A percentile compares a stretch with the other conserved stretches of the same genome.
phyloP scores from a whole-genome alignment of 345 rosid species.

The Citrus medica region DNA sequence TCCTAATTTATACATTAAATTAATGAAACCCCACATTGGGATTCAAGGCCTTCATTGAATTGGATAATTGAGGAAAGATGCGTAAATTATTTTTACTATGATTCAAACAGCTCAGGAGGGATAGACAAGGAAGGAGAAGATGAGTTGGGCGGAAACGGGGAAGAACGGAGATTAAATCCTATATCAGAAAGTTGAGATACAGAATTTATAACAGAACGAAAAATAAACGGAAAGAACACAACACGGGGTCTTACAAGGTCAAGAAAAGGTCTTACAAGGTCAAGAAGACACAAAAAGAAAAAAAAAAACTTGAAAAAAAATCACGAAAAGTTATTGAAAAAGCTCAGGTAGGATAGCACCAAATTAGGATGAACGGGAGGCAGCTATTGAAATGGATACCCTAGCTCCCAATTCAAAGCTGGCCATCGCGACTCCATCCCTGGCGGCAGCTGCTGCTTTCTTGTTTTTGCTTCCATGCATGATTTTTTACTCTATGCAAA shows the following conservation, averaged over 20 bases:
- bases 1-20: not conserved
- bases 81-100: not conserved
- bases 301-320: not conserved
- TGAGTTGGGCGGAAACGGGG: conserved; percentile 43
- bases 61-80: not conserved
- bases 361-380: conserved; percentile 18
- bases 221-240: not conserved
- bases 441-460: not conserved
- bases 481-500: conserved; percentile 11
- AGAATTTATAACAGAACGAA: not conserved
- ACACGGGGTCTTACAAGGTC: conserved; percentile 88
- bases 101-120: conserved; percentile 86
- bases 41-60: conserved; percentile 1
- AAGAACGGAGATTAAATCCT: conserved; percentile 9
- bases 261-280: conserved; percentile 99
- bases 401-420: conserved; percentile 12
- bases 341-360: conserved; percentile 98
- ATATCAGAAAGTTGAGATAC: conserved; percentile 2
- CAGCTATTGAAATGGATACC: not conserved
- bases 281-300: conserved; percentile 53
- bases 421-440: not conserved
- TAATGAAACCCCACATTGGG: not conserved
- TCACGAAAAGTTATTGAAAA: not conserved
- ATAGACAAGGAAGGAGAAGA: conserved; percentile 86
- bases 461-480: conserved; percentile 14